Base-by-base conservation (phyloP, 805 yeast genomes). In the Monosporozyma servazzii region DNA sequence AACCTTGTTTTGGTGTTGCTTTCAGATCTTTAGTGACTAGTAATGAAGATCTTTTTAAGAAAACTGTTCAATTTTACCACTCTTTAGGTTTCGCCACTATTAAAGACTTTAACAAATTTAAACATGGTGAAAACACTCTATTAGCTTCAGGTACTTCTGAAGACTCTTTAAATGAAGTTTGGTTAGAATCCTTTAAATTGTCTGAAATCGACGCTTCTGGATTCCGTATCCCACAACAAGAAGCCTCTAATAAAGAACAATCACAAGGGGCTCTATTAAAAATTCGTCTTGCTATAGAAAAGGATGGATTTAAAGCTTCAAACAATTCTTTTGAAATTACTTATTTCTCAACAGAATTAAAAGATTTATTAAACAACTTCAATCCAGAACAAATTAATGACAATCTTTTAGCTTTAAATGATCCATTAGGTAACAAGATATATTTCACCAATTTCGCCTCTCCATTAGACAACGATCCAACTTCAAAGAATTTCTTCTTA, bases 151-250 rank as follows among this genome's bases (percentile, higher is more conserved):
- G 90, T 4, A 71, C 85, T 45, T 77, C 88, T 8, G 73, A 71
- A 51, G 88, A 84, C 56, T 84, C 90, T 0, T 61, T 82, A 48
- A 77, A 74, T 55, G 95, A 86, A 66, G 67, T 79, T 29, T 86
- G 95, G 95, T 64, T 86, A 46, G 86, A 84, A 64, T 70, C 81
- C 21, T 84, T 80, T 64, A 88, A 86, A 20, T 69, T 64, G 76
- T 79, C 69, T 72, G 88, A 50, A 64, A 79, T 59, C 69, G 75
- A 62, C 82, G 77, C 66, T 54, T 73, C 57, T 73, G 90, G 89
- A 51, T 81, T 55, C 79, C 79, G 74, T 65, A 78, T 58, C 71
- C 83, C 73, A 27, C 68, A 71, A 41, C 80, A 77, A 68, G 75
- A 72, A 54, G 70, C 70, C 10, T 53, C 63, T 6, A 64, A 70